phyloP scores from a whole-genome alignment of 2,329 filamentous ascomycete genomes.

The Colletotrichum paranaense region DNA sequence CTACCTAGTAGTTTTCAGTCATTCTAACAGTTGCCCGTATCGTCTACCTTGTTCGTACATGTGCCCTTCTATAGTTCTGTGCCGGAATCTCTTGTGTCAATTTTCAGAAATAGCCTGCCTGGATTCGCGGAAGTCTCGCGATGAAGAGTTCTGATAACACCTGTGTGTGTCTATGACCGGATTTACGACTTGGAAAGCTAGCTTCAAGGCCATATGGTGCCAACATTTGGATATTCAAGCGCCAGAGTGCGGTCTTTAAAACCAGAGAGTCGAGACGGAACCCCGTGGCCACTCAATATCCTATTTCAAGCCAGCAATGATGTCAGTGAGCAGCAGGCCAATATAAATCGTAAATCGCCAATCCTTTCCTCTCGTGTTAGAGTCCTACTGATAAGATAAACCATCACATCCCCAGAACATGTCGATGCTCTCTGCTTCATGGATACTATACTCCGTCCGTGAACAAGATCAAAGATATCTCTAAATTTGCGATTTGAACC shows the following conservation, averaged over 20 bases:
- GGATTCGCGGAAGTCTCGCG: neutral
- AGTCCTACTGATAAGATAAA: constrained; percentile 37
- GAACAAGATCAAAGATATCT: neutral
- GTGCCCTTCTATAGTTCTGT: neutral
- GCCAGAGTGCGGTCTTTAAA: no score
- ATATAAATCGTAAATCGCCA: constrained; percentile 36
- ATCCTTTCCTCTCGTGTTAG: constrained; percentile 33
- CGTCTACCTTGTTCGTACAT: neutral
- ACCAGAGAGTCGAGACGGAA: no score
- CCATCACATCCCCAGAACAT: constrained; percentile 9
- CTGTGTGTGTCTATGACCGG: neutral
- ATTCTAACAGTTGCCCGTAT: neutral
- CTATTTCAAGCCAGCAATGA: no score
- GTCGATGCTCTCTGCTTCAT: constrained; percentile 28
- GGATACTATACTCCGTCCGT: neutral
- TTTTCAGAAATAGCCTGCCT: neutral
- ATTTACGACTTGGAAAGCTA: neutral
- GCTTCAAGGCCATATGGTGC: neutral
- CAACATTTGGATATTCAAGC: neutral
- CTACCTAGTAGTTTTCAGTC: neutral
- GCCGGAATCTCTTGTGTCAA: neutral
- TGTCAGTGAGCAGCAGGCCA: constrained; percentile 6
- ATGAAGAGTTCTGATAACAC: neutral
- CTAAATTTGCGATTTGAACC: constrained; percentile 44
- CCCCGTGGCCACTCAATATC: no score